phyloP scores from a whole-genome alignment of 108 stramenopile genomes.

The Schizochytrium sp. region DNA sequence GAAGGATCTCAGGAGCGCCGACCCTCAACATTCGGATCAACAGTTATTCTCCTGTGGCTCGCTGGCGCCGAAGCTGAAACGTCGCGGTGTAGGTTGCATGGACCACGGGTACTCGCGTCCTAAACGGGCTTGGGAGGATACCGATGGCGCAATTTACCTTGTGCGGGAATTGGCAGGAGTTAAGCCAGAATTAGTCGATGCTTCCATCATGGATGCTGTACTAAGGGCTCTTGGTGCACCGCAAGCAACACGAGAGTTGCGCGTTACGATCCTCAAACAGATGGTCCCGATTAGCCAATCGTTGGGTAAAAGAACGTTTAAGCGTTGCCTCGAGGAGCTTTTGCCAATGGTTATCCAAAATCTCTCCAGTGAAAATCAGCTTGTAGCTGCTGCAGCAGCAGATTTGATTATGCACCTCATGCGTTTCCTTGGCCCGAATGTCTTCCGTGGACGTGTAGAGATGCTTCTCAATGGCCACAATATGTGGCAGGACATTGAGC shows the following conservation, averaged over 20 bases:
- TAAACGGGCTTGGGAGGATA: conserved; percentile 92
- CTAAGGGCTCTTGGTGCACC: conserved; percentile 59
- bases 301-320: conserved; percentile 69
- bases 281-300: conserved; percentile 65
- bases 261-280: conserved; percentile 71
- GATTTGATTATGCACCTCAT: conserved; percentile 18
- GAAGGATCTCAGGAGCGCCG: background rate
- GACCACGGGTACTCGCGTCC: conserved; percentile 85
- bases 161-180: conserved; percentile 67
- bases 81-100: conserved; percentile 86
- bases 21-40: conserved; percentile 79
- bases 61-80: conserved; percentile 92
- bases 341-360: conserved; percentile 60
- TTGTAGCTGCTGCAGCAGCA: conserved; percentile 13
- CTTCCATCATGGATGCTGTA: conserved; percentile 64
- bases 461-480: background rate
- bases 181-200: conserved; percentile 59
- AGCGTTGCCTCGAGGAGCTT: conserved; percentile 68
- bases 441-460: conserved; percentile 57
- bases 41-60: conserved; percentile 91
- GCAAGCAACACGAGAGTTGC: conserved; percentile 39
- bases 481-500: conserved; percentile 29
- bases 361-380: conserved; percentile 33
- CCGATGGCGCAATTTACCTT: conserved; percentile 93
- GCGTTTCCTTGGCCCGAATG: conserved; percentile 29